Conservation (phyloP, 1,139 yeast genomes). For the Debaryomyces sp. region DNA sequence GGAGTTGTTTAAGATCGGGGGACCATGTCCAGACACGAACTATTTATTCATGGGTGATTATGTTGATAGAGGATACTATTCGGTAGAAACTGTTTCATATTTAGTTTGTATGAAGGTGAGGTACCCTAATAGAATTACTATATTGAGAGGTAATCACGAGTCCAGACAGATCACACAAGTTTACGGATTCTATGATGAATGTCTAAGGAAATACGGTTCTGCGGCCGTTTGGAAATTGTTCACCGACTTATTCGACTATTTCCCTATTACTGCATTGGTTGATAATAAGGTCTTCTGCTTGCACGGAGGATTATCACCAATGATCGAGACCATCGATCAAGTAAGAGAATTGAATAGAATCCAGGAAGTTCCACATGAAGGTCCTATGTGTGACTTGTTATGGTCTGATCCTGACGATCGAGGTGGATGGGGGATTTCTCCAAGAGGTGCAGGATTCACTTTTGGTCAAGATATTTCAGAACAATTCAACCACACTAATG, state of each 20-base stretch:
- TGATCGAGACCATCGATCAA: constrained; percentile 86
- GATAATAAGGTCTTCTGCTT: constrained; percentile 90
- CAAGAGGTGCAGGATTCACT: constrained; percentile 96
- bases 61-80: constrained; percentile 95
- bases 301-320: constrained; percentile 96
- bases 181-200: constrained; percentile 97
- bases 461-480: constrained; percentile 55
- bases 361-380: constrained; percentile 99
- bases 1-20: constrained; percentile 88
- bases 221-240: constrained; percentile 90
- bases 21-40: constrained; percentile 84
- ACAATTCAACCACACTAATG: constrained; percentile 84
- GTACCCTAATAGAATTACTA: constrained; percentile 90
- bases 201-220: constrained; percentile 91
- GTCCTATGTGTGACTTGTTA: constrained; percentile 96
- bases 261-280: constrained; percentile 91
- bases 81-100: constrained; percentile 87
- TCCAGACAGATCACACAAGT: constrained; percentile 97
- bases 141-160: constrained; percentile 96
- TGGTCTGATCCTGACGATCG: constrained; percentile 99
- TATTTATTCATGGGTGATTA: constrained; percentile 92
- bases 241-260: constrained; percentile 83
- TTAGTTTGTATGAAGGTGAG: constrained; percentile 91
- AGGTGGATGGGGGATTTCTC: constrained; percentile 96
- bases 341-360: constrained; percentile 82